These are phyloP conservation scores for Fraxinus sp. DNA, from an alignment of 305 asterid genomes.

Conservation along the genomic window DNA sequence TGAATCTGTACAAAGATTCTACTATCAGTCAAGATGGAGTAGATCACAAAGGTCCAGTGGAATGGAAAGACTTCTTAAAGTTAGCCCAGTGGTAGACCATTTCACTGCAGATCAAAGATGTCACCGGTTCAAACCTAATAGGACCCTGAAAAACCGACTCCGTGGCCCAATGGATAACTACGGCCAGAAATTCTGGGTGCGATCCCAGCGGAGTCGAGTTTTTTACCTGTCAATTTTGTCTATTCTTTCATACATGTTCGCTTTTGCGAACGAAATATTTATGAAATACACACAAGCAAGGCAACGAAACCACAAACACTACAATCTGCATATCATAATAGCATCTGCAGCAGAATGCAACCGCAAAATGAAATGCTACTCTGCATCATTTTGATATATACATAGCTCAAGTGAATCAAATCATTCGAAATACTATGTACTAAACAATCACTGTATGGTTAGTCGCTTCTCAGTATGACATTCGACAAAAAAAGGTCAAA, in stretches of 20 bases:
- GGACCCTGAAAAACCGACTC: constrained; percentile 33
- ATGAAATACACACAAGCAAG: not conserved
- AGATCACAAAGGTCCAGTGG: not conserved
- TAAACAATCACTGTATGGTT: not conserved
- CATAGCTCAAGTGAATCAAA: not conserved
- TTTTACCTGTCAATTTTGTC: not conserved
- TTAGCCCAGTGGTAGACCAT: not conserved
- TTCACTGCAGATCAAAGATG: not conserved
- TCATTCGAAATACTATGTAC: not conserved
- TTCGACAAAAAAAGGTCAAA: not conserved
- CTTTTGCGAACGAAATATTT: not conserved
- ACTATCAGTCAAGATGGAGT: not conserved
- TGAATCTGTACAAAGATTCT: not conserved
- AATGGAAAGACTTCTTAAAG: not conserved
- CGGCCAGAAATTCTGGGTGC: constrained; percentile 99
- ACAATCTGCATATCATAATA: not conserved
- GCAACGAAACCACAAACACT: not conserved
- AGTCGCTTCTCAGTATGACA: not conserved
- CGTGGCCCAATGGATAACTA: constrained; percentile 99
- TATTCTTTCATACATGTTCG: not conserved
- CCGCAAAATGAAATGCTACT: not conserved
- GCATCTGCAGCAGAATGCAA: not conserved
- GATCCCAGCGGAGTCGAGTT: constrained; percentile 91
- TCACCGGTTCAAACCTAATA: not conserved
- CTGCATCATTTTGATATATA: not conserved